Evolutionary conservation across 2,329 filamentous ascomycete species (phyloP), one percentile per base, ranked within the genome.

Genomic region (Passalora sequoiae): DNA sequence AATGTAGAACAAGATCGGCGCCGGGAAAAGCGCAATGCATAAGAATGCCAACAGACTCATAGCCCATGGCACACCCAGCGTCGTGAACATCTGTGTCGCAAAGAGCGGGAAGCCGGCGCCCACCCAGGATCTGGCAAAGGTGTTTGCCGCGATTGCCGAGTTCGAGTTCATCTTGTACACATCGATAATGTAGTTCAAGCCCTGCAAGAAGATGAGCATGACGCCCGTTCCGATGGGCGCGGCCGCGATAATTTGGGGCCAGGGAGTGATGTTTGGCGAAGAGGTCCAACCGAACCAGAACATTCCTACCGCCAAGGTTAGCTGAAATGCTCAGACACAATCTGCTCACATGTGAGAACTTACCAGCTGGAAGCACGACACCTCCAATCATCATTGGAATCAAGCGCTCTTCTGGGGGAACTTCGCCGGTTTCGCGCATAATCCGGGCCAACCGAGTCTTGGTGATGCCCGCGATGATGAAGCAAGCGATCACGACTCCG

Each of bases 221-320:
- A 72, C 59, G 32, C 61, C 57, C 13, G 50, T 43, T 5, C 69
- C 69, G 24, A 71, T 64, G 12, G 65, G 62, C 0, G 66, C 53
- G 1, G 62, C 64, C 1, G 66, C 58, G 7, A 71, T 54, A 12
- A 69, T 58, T 49, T 69, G 63, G 2, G 66, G 61, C 27, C 68
- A 62, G 62, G 68, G 70, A n/a, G 52, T 60, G 36, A 71, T 52
- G 21, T 46, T 29, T 2, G 63, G 61, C 17, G 55, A 55, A 2
- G 60, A 64, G 1, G 60, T 83, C 80, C 80, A 84, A 10, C 32
- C 32, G 32, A 36, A 36, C 19, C 19, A 36, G 10, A 36, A 36
- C 32, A 36, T 36, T 64, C 70, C 70, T 72, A 4, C n/a, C n/a
- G 61, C 68, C 48, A 70, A 73, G 6, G 24, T 36, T 31, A 40